Evolutionary conservation across 2,329 filamentous ascomycete species (phyloP).

Genomic region (Pseudogymnoascus sp.): DNA sequence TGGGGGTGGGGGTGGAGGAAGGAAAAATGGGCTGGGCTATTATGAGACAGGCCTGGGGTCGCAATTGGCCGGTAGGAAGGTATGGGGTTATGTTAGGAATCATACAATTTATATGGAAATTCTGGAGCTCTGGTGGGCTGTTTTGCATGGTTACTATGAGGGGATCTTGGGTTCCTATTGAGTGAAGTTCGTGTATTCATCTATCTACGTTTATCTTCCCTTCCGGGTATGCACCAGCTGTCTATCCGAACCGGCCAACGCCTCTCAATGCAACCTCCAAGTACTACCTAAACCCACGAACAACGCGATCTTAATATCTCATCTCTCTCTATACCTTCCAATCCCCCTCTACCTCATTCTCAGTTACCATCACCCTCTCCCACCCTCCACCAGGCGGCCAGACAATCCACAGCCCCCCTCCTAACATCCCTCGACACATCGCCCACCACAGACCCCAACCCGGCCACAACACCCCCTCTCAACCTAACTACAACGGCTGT

Average conservation of each 20-base stretch:
- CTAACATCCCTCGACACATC: constrained; percentile 23
- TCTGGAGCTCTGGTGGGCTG: too few relatives aligned
- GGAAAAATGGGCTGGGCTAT: neutral
- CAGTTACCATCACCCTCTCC: neutral
- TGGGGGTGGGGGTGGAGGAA: neutral
- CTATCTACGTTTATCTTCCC: neutral
- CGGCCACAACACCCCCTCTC: constrained; percentile 17
- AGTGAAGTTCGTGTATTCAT: neutral
- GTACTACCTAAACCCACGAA: neutral
- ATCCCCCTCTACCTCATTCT: too few relatives aligned
- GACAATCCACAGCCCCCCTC: constrained; percentile 18
- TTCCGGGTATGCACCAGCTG: neutral
- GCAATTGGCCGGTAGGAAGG: neutral
- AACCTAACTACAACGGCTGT: constrained; percentile 10
- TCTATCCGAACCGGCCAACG: neutral
- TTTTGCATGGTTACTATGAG: too few relatives aligned
- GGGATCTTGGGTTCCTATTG: too few relatives aligned
- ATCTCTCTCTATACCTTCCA: too few relatives aligned
- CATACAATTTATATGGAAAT: neutral
- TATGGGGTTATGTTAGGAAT: neutral
- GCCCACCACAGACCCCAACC: constrained; percentile 21
- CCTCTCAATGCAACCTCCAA: neutral
- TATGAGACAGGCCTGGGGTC: too few relatives aligned
- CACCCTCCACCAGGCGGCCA: constrained; percentile 22
- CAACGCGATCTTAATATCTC: too few relatives aligned